phyloP scores from a whole-genome alignment of 2,329 filamentous ascomycete genomes.

The Niveomyces coronatus region DNA sequence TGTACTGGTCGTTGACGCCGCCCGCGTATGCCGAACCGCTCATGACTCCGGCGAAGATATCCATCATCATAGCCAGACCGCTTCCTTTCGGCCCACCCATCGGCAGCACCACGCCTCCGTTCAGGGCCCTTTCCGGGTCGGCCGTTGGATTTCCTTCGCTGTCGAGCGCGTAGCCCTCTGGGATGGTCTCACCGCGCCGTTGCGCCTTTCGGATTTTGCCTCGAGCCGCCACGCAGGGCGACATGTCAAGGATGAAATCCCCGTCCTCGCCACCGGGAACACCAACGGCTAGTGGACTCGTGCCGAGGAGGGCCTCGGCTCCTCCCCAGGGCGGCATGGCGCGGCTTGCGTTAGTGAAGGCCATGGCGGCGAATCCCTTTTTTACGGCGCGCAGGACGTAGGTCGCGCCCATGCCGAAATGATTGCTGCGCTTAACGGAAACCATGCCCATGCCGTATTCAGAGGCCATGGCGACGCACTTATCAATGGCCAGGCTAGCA shows the following conservation, averaged over 20 bases:
- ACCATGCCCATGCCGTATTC: constrained; percentile 17
- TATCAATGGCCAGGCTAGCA: constrained; percentile 15
- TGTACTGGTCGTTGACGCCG: constrained; percentile 45
- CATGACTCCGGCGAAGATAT: constrained; percentile 63
- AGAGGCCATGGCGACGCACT: constrained; percentile 6
- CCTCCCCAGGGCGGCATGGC: constrained; percentile 24
- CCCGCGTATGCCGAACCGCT: constrained; percentile 64
- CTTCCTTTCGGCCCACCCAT: constrained; percentile 71
- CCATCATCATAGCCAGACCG: constrained; percentile 66
- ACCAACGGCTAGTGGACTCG: constrained; percentile 35
- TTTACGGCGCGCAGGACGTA: constrained; percentile 16
- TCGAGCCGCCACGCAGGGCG: constrained; percentile 48
- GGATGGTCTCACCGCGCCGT: constrained; percentile 50
- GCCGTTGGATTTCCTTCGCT: constrained; percentile 50
- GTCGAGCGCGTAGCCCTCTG: constrained; percentile 60
- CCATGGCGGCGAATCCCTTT: constrained; percentile 15
- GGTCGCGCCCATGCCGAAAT: constrained; percentile 19
- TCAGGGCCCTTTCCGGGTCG: constrained; percentile 53
- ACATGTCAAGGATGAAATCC: constrained; percentile 46
- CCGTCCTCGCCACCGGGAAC: constrained; percentile 45
- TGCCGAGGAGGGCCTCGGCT: constrained; percentile 20
- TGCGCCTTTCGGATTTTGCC: constrained; percentile 56
- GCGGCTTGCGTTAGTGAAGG: constrained; percentile 24
- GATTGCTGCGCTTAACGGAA: constrained; percentile 15
- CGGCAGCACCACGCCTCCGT: constrained; percentile 64